Base-by-base conservation (phyloP, 1,139 yeast genomes). In the Pichia sp. region DNA sequence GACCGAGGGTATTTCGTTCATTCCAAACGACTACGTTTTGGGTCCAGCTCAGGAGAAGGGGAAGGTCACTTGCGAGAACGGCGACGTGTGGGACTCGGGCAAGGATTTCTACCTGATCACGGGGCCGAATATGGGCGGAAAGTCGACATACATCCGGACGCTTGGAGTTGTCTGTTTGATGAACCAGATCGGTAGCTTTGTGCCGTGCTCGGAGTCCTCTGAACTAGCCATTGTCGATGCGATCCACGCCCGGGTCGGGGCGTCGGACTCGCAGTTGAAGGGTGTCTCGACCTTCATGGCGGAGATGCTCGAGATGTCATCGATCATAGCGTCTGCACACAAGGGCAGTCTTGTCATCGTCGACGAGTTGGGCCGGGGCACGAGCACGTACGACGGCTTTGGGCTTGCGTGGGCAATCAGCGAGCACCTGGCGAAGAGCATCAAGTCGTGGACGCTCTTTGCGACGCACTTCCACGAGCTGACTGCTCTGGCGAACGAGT, bases 121-220 rank as follows among this genome's bases (percentile, higher is more conserved):
- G 0, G 99, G 99, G 19, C 99, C 99, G 43, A 93, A 93, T 67
- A 93, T 93, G 99, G 99, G 98, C 57, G 98, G 98, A 66, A 93
- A 93, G 69, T 90, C 97, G 1, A 92, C 98, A 0, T 93, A 88
- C 69, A 90, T 93, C 52, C 80, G 97, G 59, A 97, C 93, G 64
- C 78, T 90, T 53, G 99, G 98, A 10, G 95, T 89, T 1, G 86
- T 92, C 55, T 85, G 95, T 2, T 74, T 92, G 50, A 79, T 93
- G 89, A 90, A 93, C 40, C 99, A 93, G 69, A 80, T 92, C 34
- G 99, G 99, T 1, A 87, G 96, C 61, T 93, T 88, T 68, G 84
- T 93, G 36, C 99, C 99, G 1, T 82, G 86, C 61, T 74, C 76
- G 1, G 75, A 73, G 47, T 64, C 62, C 6, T 90, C 96, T 0